phyloP scores from a whole-genome alignment of 805 yeast genomes.

The Crinitomyces ghanaensis region DNA sequence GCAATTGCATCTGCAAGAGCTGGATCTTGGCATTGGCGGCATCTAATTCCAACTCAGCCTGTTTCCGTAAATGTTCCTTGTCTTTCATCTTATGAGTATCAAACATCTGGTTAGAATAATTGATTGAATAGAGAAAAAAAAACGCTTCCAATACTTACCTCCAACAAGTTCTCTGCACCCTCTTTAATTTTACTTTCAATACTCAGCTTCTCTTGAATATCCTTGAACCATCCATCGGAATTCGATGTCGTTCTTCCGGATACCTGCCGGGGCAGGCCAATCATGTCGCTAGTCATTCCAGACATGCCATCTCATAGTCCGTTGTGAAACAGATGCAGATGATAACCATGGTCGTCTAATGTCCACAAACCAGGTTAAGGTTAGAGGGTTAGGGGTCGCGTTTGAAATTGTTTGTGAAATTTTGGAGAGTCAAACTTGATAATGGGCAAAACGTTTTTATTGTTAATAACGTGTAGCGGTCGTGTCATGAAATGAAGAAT shows the following conservation, averaged over 20 bases:
- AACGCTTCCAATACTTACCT: conserved; percentile 15
- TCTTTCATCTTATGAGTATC: conserved; percentile 13
- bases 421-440: too few relatives aligned
- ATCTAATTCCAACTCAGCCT: conserved; percentile 21
- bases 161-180: conserved; percentile 28
- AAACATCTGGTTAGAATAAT: conserved; percentile 7
- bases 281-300: conserved; percentile 11
- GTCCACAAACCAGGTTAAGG: too few relatives aligned
- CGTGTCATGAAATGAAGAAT: too few relatives aligned
- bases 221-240: conserved; percentile 12
- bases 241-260: conserved; percentile 5
- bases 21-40: conserved; percentile 22
- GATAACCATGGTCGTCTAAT: too few relatives aligned
- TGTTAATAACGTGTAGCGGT: too few relatives aligned
- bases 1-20: conserved; percentile 14
- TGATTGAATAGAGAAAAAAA: background rate
- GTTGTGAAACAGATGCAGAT: too few relatives aligned
- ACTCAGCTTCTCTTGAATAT: conserved; percentile 24
- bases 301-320: too few relatives aligned
- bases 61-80: conserved; percentile 12
- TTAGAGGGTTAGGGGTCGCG: too few relatives aligned
- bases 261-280: conserved; percentile 10
- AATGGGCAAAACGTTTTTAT: too few relatives aligned
- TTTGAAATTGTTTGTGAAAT: too few relatives aligned
- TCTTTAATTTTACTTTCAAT: conserved; percentile 27